Conservation (phyloP, 2,329 filamentous ascomycete species). For the Fusarium duplospermum region DNA sequence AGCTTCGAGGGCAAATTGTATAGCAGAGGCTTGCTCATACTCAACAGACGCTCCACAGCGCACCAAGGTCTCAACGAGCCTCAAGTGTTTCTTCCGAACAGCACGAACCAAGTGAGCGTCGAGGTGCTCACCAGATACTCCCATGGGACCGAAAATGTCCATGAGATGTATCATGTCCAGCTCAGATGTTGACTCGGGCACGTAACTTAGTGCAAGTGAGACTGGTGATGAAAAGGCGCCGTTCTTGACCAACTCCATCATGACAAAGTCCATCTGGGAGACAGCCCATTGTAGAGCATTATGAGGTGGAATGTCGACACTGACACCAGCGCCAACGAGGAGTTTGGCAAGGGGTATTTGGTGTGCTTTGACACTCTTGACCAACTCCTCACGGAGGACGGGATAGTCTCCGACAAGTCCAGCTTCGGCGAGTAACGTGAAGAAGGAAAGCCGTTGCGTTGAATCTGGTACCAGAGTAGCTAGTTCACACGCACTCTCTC, state of each 20-base stretch:
- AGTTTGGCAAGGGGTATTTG: constrained; percentile 2
- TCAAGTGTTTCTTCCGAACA: background rate
- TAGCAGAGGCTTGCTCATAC: constrained; percentile 2
- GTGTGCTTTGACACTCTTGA: background rate
- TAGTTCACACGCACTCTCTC: background rate
- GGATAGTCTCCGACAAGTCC: background rate
- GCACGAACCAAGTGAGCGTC: constrained; percentile 1
- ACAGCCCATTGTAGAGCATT: constrained; percentile 9
- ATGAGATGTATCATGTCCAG: background rate
- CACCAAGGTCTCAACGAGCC: background rate
- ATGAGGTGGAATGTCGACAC: background rate
- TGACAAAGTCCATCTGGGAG: background rate
- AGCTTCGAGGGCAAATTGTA: background rate
- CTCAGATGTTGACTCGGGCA: background rate
- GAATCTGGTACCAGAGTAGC: background rate
- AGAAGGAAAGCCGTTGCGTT: background rate
- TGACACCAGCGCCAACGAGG: background rate
- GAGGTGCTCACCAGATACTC: background rate
- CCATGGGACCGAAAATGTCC: constrained; percentile 5
- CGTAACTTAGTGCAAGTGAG: background rate
- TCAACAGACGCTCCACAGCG: constrained; percentile 11
- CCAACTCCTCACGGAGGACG: constrained; percentile 8
- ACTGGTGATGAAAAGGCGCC: background rate
- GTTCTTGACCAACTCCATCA: background rate
- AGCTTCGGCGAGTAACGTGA: background rate